phyloP scores from a whole-genome alignment of 2,329 filamentous ascomycete species.

The Nannizziopsis barbatae region DNA sequence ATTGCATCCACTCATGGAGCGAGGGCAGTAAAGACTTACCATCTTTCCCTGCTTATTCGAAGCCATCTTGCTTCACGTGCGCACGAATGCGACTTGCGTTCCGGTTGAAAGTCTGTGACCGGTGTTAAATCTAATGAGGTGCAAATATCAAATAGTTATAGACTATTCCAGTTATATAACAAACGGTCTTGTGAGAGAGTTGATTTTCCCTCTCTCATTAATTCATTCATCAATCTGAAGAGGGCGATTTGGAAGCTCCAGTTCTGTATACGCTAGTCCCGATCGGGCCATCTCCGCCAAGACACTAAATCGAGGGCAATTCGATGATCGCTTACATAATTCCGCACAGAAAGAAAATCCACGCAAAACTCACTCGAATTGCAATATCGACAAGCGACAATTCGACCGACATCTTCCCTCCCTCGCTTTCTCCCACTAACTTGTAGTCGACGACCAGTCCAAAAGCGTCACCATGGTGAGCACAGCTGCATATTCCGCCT shows the following conservation, averaged over 20 bases:
- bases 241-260: not conserved
- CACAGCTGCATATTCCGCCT: constrained; percentile 12
- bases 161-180: too few species aligned
- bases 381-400: not conserved
- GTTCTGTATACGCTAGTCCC: constrained; percentile 16
- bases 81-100: constrained; percentile 38
- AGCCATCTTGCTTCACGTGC: constrained; percentile 47
- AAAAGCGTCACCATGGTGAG: constrained; percentile 41
- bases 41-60: constrained; percentile 97
- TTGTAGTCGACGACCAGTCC: constrained; percentile 13
- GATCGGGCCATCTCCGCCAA: constrained; percentile 22
- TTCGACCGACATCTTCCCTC: not conserved
- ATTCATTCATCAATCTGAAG: not conserved
- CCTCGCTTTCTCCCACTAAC: constrained; percentile 7
- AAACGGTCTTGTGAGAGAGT: too few species aligned
- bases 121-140: not conserved
- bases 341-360: constrained; percentile 17
- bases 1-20: constrained; percentile 34
- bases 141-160: too few species aligned
- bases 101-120: not conserved
- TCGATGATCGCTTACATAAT: constrained; percentile 26
- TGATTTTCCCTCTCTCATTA: too few species aligned
- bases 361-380: constrained; percentile 1
- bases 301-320: constrained; percentile 25
- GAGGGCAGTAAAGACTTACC: constrained; percentile 53